Conservation (phyloP, 148 eudicot genomes). For the Chenopodium formosanum region DNA sequence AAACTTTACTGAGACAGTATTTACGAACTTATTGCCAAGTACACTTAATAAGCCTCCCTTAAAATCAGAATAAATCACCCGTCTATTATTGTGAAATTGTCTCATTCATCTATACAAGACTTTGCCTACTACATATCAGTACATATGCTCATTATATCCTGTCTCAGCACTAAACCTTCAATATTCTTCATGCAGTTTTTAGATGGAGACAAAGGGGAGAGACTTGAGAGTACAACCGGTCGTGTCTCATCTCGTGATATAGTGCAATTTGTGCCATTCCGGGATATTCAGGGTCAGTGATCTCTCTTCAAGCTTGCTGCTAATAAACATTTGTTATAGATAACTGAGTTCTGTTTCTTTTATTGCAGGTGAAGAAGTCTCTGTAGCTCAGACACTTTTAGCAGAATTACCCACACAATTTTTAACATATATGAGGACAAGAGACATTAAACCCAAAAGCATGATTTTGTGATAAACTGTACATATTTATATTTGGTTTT, state of each 20-base stretch:
- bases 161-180: neutral
- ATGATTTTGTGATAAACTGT: constrained; percentile 38
- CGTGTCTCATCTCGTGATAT: constrained; percentile 92
- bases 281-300: constrained; percentile 76
- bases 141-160: neutral
- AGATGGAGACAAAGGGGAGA: constrained; percentile 85
- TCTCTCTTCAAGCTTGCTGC: neutral
- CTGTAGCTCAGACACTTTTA: constrained; percentile 81
- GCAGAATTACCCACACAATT: constrained; percentile 91
- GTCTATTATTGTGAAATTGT: too few relatives aligned
- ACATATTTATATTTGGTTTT: constrained; percentile 27
- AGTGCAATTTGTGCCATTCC: constrained; percentile 93
- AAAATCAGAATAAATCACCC: too few relatives aligned
- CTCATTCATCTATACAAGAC: neutral
- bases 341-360: neutral
- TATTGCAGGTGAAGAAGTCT: constrained; percentile 77
- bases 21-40: too few relatives aligned
- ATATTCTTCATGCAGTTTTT: constrained; percentile 45
- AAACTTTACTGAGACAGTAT: too few relatives aligned
- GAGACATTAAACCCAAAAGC: constrained; percentile 59
- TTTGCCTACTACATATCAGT: neutral
- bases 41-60: too few relatives aligned
- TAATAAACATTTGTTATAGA: neutral
- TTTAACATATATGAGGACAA: constrained; percentile 74
- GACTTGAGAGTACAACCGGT: constrained; percentile 83